Conservation (phyloP, 176 grass and related monocot genomes). For the Juncus inflexus region DNA sequence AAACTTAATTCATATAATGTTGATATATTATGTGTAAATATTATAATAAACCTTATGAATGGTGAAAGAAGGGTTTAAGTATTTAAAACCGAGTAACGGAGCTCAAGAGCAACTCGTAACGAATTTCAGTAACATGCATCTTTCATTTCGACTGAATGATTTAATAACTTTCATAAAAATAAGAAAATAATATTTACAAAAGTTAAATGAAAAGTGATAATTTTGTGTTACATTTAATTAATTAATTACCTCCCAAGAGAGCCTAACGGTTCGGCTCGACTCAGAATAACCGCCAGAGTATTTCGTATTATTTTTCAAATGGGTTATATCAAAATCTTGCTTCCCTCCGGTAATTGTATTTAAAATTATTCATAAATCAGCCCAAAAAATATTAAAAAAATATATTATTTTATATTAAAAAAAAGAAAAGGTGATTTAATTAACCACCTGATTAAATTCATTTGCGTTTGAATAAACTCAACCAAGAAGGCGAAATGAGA, state of each 20-base stretch:
- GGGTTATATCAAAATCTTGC: conserved; percentile 74
- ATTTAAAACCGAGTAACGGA: conserved; percentile 94
- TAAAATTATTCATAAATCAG: conserved; percentile 33
- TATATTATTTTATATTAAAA: too few species aligned
- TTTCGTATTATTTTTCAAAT: conserved; percentile 85
- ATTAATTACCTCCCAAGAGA: conserved; percentile 84
- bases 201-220: too few species aligned
- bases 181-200: not conserved
- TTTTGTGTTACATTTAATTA: not conserved
- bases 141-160: conserved; percentile 69
- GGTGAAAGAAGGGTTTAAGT: conserved; percentile 81
- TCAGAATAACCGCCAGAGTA: conserved; percentile 95
- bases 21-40: not conserved
- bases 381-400: not conserved
- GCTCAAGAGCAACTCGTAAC: conserved; percentile 92
- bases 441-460: conserved; percentile 96
- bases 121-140: conserved; percentile 88
- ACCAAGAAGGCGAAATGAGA: conserved; percentile 86
- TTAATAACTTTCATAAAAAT: conserved; percentile 53
- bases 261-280: conserved; percentile 81
- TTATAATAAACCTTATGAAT: conserved; percentile 73
- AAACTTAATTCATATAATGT: too few species aligned
- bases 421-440: too few species aligned
- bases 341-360: conserved; percentile 74
- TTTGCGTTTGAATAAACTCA: conserved; percentile 96